Evolutionary conservation across 176 grass and related monocot species (phyloP), one percentile per base, ranked within the genome.

Genomic region (Canna indica): DNA sequence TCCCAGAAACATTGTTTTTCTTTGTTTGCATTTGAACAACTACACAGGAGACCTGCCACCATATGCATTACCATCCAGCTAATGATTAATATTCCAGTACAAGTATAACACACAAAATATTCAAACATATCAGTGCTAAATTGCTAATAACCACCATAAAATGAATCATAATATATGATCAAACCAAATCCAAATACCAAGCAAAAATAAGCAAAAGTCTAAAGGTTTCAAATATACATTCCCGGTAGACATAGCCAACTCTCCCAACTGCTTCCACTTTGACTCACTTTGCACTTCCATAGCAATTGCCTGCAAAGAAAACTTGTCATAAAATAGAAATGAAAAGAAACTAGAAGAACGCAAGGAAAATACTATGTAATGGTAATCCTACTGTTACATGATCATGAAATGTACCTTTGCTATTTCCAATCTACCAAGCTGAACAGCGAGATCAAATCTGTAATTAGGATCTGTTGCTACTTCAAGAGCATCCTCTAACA

Each of bases 401-500:
- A 66, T 66, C 35, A 36, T 7, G 24, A 39, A 66, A 38, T 66
- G 20, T 39, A 97, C 94, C 94, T 97, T 93, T 28, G 94, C 94
- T 74, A 85, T 41, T 65, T 90, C 94, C 71, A 97, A 79, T 79
- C 80, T 90, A 53, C 94, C 89, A 83, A 97, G 94, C 60, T 97
- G 94, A 69, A 97, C 89, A 80, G 94, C 81, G 60, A 97, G 76
- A 73, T 97, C 89, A 85, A 97, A 97, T 73, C 79, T 93, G 80
- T 97, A 97, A 87, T 92, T 78, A 84, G 86, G 77, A 81, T 97
- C 94, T 69, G 86, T 97, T 57, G 94, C 94, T 83, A 97, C 88
- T 70, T 92, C 89, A 78, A 97, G 84, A 85, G 94, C 94, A 64
- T 97, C 94, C 76, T 97, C 94, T 69, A 97, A 72, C 94, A 97